Percentiles rank a stretch among this genome's conserved stretches.
phyloP scores from a whole-genome alignment of 2,329 filamentous ascomycete genomes.

The Drechmeria coniospora region DNA sequence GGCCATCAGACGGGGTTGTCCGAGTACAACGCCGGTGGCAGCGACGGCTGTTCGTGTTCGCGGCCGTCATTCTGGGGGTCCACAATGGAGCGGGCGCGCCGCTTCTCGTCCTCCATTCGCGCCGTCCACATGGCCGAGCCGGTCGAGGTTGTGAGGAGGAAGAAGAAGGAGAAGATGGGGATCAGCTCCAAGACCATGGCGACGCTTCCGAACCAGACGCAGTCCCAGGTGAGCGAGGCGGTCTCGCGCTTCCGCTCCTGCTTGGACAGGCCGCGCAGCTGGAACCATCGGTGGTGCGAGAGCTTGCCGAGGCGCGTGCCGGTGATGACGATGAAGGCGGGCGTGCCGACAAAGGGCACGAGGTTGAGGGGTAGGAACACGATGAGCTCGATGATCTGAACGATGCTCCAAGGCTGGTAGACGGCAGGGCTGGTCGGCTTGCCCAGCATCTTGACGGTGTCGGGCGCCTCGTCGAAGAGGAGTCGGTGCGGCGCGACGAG shows the following conservation, averaged over 20 bases:
- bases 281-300: slow-evolving; percentile 82
- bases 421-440: slow-evolving; percentile 62
- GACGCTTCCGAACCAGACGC: slow-evolving; percentile 84
- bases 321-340: slow-evolving; percentile 75
- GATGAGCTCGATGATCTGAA: slow-evolving; percentile 80
- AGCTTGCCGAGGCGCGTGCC: slow-evolving; percentile 78
- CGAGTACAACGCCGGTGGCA: slow-evolving; percentile 13
- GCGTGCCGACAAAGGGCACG: slow-evolving; percentile 67
- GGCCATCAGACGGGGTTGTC: slow-evolving; percentile 7
- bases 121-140: slow-evolving; percentile 80
- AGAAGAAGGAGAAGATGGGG: slow-evolving; percentile 84
- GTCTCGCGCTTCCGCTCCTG: slow-evolving; percentile 60
- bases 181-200: slow-evolving; percentile 77
- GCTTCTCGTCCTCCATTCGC: slow-evolving; percentile 50
- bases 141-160: slow-evolving; percentile 72
- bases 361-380: slow-evolving; percentile 72
- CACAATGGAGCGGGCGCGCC: slow-evolving; percentile 4
- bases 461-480: slow-evolving; percentile 50
- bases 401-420: slow-evolving; percentile 77
- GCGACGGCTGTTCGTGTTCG: slow-evolving; percentile 7
- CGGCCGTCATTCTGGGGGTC: slow-evolving; percentile 4
- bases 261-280: slow-evolving; percentile 59
- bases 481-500: slow-evolving; percentile 53
- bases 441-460: slow-evolving; percentile 65
- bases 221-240: slow-evolving; percentile 56